Conservation (phyloP, 306 rosid genomes). For the Casuarina equisetifolia region DNA sequence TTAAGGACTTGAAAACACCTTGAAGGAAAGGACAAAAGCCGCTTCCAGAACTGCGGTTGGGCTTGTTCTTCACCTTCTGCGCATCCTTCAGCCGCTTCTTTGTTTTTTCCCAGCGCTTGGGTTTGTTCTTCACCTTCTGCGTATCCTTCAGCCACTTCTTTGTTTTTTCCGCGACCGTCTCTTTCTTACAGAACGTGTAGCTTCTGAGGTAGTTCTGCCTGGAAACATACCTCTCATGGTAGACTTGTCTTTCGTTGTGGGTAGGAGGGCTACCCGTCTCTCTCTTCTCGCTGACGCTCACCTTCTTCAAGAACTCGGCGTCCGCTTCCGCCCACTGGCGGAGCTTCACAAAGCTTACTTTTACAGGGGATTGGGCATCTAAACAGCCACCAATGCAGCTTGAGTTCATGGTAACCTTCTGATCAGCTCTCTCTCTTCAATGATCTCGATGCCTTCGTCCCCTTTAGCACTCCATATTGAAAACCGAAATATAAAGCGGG, state of each 20-base stretch:
- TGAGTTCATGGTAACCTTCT: not conserved
- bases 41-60: not conserved
- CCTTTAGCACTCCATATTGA: not conserved
- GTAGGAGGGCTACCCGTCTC: not conserved
- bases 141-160: not conserved
- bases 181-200: not conserved
- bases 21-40: not conserved
- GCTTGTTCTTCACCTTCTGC: not conserved
- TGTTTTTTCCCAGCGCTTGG: not conserved
- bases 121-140: not conserved
- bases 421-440: not conserved
- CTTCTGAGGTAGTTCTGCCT: slow-evolving; percentile 12
- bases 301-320: slow-evolving; percentile 4
- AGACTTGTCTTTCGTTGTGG: not conserved
- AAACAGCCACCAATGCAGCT: not conserved
- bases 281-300: not conserved
- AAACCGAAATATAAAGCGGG: not conserved
- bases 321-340: slow-evolving; percentile 2
- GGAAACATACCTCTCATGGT: not conserved
- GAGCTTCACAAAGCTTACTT: not conserved
- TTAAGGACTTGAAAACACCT: not conserved
- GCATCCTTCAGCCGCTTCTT: not conserved
- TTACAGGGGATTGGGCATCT: not conserved
- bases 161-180: not conserved
- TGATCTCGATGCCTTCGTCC: not conserved